Conservation (phyloP, 768 basidiomycete species). For the Boletus reticuloceps region DNA sequence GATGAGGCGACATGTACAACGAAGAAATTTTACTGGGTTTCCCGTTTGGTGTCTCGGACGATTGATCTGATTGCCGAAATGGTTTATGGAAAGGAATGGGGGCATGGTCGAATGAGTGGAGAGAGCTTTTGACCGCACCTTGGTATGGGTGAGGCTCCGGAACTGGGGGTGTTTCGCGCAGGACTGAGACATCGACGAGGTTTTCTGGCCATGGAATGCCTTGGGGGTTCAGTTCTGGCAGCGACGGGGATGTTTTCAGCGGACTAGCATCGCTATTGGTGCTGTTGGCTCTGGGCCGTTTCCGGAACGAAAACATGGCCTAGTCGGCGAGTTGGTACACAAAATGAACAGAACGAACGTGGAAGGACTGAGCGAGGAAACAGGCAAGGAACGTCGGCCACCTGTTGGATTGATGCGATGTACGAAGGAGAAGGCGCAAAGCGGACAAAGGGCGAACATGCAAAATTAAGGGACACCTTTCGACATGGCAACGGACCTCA, state of each 20-base stretch:
- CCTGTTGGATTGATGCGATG: conserved; percentile 12
- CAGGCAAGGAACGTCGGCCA: conserved; percentile 26
- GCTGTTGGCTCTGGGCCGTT: conserved; percentile 52
- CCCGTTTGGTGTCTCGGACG: conserved; percentile 15
- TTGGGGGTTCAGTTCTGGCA: conserved; percentile 72
- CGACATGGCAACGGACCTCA: conserved; percentile 27
- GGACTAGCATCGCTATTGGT: conserved; percentile 34
- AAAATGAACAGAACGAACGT: conserved; percentile 23
- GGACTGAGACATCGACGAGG: conserved; percentile 69
- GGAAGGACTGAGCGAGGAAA: conserved; percentile 14
- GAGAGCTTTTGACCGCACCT: conserved; percentile 72
- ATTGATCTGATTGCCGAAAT: conserved; percentile 54
- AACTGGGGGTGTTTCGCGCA: conserved; percentile 42
- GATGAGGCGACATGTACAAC: conserved; percentile 59
- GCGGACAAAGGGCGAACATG: conserved; percentile 7
- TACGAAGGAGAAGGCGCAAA: conserved; percentile 17
- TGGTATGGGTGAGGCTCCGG: conserved; percentile 41
- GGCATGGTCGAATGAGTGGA: conserved; percentile 48
- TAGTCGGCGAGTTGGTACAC: conserved; percentile 14
- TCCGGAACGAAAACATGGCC: conserved; percentile 74
- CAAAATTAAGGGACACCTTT: conserved; percentile 22
- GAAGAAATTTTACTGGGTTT: conserved; percentile 60
- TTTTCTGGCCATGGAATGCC: conserved; percentile 85
- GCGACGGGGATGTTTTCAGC: conserved; percentile 74
- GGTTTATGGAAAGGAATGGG: conserved; percentile 84